Evolutionary conservation across 306 rosid species (phyloP).

Genomic region (Cucumis melo): DNA sequence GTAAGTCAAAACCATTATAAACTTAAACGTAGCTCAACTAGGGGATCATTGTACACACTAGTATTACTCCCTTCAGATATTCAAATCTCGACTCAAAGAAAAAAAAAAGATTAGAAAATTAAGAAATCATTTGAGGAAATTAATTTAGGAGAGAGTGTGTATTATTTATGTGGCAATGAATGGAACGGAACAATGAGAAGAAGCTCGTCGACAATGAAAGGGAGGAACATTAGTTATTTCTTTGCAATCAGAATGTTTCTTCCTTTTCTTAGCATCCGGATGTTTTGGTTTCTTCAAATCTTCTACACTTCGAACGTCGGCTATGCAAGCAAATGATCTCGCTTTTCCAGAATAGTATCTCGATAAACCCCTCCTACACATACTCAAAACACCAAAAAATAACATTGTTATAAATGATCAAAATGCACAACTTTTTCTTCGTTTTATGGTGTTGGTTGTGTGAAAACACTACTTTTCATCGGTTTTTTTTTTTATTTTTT

Average conservation of each 20-base stretch:
- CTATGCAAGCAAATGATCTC: conserved; percentile 71
- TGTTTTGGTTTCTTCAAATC: conserved; percentile 63
- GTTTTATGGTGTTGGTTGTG: too few relatives aligned
- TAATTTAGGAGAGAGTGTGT: neutral
- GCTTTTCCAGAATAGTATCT: conserved; percentile 75
- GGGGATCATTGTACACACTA: neutral
- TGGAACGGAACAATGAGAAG: conserved; percentile 35
- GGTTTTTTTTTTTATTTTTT: too few relatives aligned
- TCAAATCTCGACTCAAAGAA: neutral
- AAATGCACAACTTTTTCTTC: too few relatives aligned
- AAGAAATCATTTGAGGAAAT: neutral
- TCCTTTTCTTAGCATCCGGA: conserved; percentile 48
- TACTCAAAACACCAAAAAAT: neutral
- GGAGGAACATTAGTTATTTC: conserved; percentile 15
- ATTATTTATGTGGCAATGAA: conserved; percentile 30
- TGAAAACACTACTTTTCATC: too few relatives aligned
- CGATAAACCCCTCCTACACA: conserved; percentile 62
- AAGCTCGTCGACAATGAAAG: conserved; percentile 37
- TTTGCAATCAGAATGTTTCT: conserved; percentile 34
- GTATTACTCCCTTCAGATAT: neutral
- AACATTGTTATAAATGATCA: too few relatives aligned
- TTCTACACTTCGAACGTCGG: conserved; percentile 44
- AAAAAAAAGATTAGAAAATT: too few relatives aligned
- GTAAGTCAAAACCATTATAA: too few relatives aligned
- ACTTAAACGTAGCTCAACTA: too few relatives aligned